Evolutionary conservation across 352 stramenopile species (phyloP).

Genomic region (Aphanomyces astaci): DNA sequence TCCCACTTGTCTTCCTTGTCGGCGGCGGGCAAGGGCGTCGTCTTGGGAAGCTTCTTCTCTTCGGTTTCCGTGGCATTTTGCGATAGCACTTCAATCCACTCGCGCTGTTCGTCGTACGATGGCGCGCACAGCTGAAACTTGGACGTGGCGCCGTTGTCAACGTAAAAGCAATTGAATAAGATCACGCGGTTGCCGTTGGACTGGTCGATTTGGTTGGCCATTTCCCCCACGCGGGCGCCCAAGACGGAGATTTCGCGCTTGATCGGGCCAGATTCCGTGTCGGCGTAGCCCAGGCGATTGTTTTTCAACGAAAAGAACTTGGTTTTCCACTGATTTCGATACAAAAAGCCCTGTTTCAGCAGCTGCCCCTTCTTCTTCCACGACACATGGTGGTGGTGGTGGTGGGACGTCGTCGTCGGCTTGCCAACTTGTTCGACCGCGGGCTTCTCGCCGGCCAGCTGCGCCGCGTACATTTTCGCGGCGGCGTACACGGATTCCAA

Average conservation of each 20-base stretch:
- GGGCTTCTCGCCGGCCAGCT: slow-evolving; percentile 46
- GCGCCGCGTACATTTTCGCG: slow-evolving; percentile 69
- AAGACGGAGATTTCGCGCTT: slow-evolving; percentile 87
- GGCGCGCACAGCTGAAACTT: slow-evolving; percentile 67
- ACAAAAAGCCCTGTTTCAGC: slow-evolving; percentile 84
- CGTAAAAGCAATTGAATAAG: slow-evolving; percentile 79
- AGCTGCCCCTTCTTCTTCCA: slow-evolving; percentile 87
- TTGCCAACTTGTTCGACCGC: slow-evolving; percentile 35
- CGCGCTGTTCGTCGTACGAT: slow-evolving; percentile 80
- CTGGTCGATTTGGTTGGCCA: slow-evolving; percentile 83
- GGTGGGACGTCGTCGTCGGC: slow-evolving; percentile 9
- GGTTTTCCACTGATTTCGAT: slow-evolving; percentile 86
- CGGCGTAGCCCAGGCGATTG: slow-evolving; percentile 77
- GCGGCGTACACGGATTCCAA: slow-evolving; percentile 80
- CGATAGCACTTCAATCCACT: slow-evolving; percentile 82
- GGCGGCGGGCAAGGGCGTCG: slow-evolving; percentile 29
- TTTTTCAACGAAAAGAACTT: slow-evolving; percentile 84
- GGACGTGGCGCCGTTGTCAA: slow-evolving; percentile 76
- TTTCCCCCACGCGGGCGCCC: slow-evolving; percentile 62
- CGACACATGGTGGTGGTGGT: slow-evolving; percentile 39
- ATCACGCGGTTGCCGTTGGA: slow-evolving; percentile 77
- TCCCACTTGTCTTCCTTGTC: slow-evolving; percentile 66
- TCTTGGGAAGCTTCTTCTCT: slow-evolving; percentile 38
- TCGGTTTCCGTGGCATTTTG: slow-evolving; percentile 81
- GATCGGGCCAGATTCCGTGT: slow-evolving; percentile 69